Base-by-base conservation (phyloP, 2,329 filamentous ascomycete species). In the Rhytidhysteron rufulum region DNA sequence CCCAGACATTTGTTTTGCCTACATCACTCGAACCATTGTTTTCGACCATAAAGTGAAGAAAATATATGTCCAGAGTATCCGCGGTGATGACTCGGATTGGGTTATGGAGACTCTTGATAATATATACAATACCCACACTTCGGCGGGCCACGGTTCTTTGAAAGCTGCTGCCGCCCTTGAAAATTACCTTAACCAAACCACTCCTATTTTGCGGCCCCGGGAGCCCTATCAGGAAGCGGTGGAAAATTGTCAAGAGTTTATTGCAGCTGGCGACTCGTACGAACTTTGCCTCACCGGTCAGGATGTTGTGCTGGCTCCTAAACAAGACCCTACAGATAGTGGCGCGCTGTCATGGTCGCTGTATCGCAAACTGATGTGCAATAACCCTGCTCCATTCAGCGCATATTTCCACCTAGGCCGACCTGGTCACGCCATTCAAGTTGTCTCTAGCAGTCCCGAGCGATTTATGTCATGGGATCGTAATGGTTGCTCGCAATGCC, bases 331-430 rank as follows among this genome's bases (percentile, higher is more conserved):
- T 45, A 43, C 37, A 31, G 34, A 31, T 41, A 50, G 34, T 58
- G 65, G 50, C 43, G 53, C 54, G 22, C 53, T 60, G 10, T 69
- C 48, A 50, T 94, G 87, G 86, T 65, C 76, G 4, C 72, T 94
- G 20, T 95, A 90, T 69, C 78, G 78, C 32, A 73, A 77, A 2
- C 76, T 95, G 2, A 80, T 85, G 24, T 68, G 71, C 4, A 75
- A 79, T 33, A 93, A 95, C 44, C 86, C 88, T 0, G 87, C 88
- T 0, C 86, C 88, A 0, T 95, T 95, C 66, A 86, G 86, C 18
- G 89, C 88, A 1, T 95, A 86, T 60, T 70, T 95, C 41, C 81
- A 80, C 9, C 75, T 96, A 13, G 79, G 80, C 3, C 65, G 69
- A 22, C 11, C n/a, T 10, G 17, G 18, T 17, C 16, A 13, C 15